phyloP scores from a whole-genome alignment of 768 basidiomycete species.

The Russula olivacea region DNA sequence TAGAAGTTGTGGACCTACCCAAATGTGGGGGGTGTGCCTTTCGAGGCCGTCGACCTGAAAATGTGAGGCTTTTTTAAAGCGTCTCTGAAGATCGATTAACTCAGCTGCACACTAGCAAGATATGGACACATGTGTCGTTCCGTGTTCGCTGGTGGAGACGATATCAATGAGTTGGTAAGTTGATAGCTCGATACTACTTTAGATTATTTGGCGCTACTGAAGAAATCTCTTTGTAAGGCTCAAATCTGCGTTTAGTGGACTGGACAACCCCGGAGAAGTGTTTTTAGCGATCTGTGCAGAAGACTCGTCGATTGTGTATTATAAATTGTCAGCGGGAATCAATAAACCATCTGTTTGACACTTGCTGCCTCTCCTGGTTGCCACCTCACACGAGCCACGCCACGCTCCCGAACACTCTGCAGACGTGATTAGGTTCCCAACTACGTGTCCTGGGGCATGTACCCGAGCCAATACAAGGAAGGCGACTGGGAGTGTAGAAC shows the following conservation, averaged over 20 bases:
- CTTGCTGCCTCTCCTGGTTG: not conserved
- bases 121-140: constrained; percentile 7
- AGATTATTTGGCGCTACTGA: not conserved
- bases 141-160: constrained; percentile 11
- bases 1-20: constrained; percentile 22
- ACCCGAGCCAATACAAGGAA: not conserved
- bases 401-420: not conserved
- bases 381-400: no score
- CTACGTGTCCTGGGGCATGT: not conserved
- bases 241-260: constrained; percentile 5
- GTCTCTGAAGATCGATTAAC: not conserved
- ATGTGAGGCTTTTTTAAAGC: constrained; percentile 1
- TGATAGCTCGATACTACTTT: no score
- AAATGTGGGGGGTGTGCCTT: constrained; percentile 22
- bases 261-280: constrained; percentile 4
- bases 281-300: constrained; percentile 20
- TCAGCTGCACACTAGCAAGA: not conserved
- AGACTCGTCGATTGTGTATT: constrained; percentile 25
- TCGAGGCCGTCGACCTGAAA: constrained; percentile 15
- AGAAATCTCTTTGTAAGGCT: not conserved
- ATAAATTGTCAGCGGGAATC: constrained; percentile 11
- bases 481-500: not conserved
- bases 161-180: constrained; percentile 23
- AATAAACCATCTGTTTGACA: constrained; percentile 11
- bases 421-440: not conserved